Percentiles rank a stretch among this genome's conserved stretches.
Evolutionary conservation across 257 asterid species (phyloP).

Genomic region (Capsicum rhomboideum): DNA sequence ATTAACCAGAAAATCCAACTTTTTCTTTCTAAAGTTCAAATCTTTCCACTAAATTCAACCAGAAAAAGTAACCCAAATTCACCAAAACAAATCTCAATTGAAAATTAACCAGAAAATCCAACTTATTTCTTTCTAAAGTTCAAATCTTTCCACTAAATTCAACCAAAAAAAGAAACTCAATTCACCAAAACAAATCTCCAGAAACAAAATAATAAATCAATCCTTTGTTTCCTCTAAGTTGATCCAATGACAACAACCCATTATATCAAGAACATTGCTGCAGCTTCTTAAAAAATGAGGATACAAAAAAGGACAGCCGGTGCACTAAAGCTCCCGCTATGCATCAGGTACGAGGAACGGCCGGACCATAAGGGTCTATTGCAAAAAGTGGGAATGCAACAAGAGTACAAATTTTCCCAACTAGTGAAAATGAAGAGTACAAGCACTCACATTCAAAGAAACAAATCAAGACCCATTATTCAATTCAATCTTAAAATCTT

Average conservation of each 20-base stretch:
- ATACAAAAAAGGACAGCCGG: no score
- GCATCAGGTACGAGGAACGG: no score
- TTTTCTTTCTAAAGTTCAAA: not conserved
- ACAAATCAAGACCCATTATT: not conserved
- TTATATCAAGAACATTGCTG: not conserved
- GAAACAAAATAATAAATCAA: not conserved
- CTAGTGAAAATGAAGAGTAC: no score
- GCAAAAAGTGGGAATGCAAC: not conserved
- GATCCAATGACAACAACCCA: not conserved
- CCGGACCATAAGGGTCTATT: no score
- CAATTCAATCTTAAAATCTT: not conserved
- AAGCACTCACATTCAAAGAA: not conserved
- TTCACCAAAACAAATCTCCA: not conserved
- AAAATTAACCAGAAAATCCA: not conserved
- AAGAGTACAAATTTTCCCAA: no score
- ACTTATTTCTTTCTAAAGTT: not conserved
- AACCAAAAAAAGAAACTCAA: not conserved
- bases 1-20: not conserved
- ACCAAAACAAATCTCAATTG: not conserved
- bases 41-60: not conserved
- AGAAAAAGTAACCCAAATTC: conserved; percentile 2
- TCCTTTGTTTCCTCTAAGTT: not conserved
- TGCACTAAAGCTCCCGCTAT: no score
- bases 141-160: not conserved
- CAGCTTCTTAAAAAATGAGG: no score